Evolutionary conservation across 2,329 filamentous ascomycete genomes (phyloP).

Genomic region (Chrysosphaeria jannelii): DNA sequence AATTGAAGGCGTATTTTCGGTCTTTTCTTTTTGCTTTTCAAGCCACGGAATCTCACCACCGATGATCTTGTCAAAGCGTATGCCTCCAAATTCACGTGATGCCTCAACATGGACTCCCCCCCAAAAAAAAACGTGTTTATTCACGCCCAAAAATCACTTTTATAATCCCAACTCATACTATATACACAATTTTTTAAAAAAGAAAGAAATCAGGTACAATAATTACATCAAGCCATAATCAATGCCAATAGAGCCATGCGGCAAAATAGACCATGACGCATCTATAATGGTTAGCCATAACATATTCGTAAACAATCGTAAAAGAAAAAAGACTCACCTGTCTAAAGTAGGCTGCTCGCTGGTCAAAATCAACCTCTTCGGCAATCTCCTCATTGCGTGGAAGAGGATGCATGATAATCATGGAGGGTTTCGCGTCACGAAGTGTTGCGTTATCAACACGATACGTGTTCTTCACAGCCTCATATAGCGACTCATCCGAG

Average conservation of each 20-base stretch:
- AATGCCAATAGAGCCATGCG: constrained; percentile 91
- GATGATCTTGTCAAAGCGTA: not conserved
- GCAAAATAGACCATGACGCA: constrained; percentile 92
- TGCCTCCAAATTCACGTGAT: not conserved
- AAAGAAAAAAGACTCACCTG: constrained; percentile 36
- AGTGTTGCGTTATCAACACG: constrained; percentile 73
- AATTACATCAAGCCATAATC: constrained; percentile 38
- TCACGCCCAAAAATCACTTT: too few relatives aligned
- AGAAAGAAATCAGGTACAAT: not conserved
- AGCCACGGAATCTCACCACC: too few relatives aligned
- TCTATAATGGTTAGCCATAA: constrained; percentile 19
- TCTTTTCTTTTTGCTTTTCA: too few relatives aligned
- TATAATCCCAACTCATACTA: not conserved
- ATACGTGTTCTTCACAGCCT: constrained; percentile 65
- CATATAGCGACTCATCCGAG: constrained; percentile 49
- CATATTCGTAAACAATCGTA: not conserved
- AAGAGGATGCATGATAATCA: constrained; percentile 86
- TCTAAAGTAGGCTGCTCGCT: constrained; percentile 90
- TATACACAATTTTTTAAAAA: not conserved
- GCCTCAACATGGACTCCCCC: not conserved
- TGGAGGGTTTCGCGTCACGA: constrained; percentile 70
- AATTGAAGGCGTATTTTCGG: too few relatives aligned
- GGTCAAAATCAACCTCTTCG: constrained; percentile 93
- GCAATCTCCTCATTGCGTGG: constrained; percentile 80
- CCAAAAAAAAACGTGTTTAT: not conserved